These are phyloP conservation scores for Phytophthora agathidicida DNA, from an alignment of 352 stramenopile genomes.

Conservation along the genomic window DNA sequence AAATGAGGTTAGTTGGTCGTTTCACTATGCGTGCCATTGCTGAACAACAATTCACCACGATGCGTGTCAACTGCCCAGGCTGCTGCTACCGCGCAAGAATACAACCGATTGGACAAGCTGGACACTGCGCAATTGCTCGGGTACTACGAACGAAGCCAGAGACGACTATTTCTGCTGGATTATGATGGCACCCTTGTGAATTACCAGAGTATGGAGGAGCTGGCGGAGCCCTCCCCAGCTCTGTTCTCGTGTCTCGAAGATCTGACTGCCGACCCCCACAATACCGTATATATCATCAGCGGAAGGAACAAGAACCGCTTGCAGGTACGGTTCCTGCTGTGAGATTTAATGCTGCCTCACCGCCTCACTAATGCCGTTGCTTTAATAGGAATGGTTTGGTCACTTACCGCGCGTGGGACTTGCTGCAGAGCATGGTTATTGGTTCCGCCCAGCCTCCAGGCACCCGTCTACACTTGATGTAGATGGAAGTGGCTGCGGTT, in stretches of 20 bases:
- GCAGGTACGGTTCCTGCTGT: conserved; percentile 34
- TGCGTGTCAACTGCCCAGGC: conserved; percentile 29
- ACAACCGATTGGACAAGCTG: conserved; percentile 87
- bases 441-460: conserved; percentile 76
- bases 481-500: conserved; percentile 4
- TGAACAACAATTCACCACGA: not conserved
- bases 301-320: conserved; percentile 78
- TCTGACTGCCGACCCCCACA: conserved; percentile 69
- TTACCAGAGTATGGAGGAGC: conserved; percentile 80
- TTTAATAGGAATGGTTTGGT: conserved; percentile 79
- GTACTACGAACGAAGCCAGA: conserved; percentile 85
- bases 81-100: conserved; percentile 76
- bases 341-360: not conserved
- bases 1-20: conserved; percentile 47
- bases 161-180: conserved; percentile 84
- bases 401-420: conserved; percentile 78
- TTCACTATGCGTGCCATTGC: not conserved
- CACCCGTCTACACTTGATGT: conserved; percentile 38
- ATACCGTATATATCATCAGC: conserved; percentile 88
- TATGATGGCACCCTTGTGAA: conserved; percentile 87
- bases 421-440: conserved; percentile 82
- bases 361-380: conserved; percentile 5
- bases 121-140: conserved; percentile 82
- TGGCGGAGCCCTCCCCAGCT: conserved; percentile 60
- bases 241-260: conserved; percentile 74